Percentiles rank a stretch among this genome's conserved stretches.
Evolutionary conservation across 345 rosid genomes (phyloP).

Genomic region (Salix purpurea): DNA sequence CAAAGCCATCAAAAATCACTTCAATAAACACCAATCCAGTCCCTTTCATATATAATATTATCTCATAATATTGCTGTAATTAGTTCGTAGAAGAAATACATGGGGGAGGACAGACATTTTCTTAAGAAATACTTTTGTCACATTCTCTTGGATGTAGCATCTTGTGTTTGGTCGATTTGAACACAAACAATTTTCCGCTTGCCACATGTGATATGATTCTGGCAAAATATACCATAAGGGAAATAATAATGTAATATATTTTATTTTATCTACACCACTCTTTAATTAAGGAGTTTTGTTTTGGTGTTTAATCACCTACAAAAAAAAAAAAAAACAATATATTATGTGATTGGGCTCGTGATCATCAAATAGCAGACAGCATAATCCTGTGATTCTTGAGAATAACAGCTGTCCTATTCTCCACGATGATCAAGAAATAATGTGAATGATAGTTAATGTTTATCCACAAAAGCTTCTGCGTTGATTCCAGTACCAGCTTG

Average conservation of each 20-base stretch:
- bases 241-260: background rate
- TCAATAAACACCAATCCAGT: no score
- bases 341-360: no score
- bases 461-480: no score
- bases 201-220: background rate
- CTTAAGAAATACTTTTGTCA: background rate
- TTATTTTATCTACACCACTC: background rate
- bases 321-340: no score
- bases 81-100: background rate
- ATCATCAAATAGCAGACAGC: background rate
- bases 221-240: background rate
- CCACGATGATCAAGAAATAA: background rate
- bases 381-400: background rate
- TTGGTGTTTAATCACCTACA: background rate
- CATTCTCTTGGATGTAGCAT: slow-evolving; percentile 17
- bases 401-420: background rate
- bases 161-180: background rate
- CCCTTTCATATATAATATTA: no score
- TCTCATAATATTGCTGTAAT: background rate
- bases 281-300: background rate
- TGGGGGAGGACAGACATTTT: background rate
- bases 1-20: no score
- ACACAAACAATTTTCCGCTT: background rate
- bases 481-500: no score
- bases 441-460: background rate